phyloP scores from a whole-genome alignment of 2,329 filamentous ascomycete species.

The Fusarium sp. region DNA sequence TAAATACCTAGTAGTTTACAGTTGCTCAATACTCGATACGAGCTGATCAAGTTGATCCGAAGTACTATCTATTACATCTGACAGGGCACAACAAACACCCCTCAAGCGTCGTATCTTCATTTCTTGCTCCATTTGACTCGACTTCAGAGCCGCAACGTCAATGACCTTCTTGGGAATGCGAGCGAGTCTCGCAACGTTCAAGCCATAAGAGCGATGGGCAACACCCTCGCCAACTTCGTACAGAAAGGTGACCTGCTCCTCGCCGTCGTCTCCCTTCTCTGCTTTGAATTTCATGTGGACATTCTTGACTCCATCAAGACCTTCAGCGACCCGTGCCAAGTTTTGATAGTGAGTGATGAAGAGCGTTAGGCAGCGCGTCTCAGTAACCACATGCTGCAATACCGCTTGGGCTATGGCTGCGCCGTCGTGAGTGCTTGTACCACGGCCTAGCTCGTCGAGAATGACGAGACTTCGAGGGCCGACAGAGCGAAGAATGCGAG shows the following conservation, averaged over 20 bases:
- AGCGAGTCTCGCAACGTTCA: conserved; percentile 92
- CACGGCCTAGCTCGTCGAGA: conserved; percentile 92
- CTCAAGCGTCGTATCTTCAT: conserved; percentile 73
- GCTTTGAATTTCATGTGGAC: conserved; percentile 91
- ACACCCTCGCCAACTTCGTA: conserved; percentile 94
- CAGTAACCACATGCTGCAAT: conserved; percentile 82
- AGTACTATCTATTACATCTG: conserved; percentile 56
- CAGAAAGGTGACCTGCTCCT: conserved; percentile 90
- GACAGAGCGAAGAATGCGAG: conserved; percentile 89
- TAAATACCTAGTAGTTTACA: conserved; percentile 55
- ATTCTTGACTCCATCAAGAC: conserved; percentile 80
- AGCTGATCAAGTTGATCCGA: conserved; percentile 65
- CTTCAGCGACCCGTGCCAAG: conserved; percentile 77
- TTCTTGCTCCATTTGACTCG: conserved; percentile 81
- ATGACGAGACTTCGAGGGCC: conserved; percentile 89
- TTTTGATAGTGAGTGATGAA: conserved; percentile 99
- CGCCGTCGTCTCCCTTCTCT: conserved; percentile 59
- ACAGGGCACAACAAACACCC: conserved; percentile 60
- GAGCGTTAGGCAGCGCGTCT: conserved; percentile 82
- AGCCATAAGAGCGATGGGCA: conserved; percentile 91
- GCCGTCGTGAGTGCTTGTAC: conserved; percentile 95
- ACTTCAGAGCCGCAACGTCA: conserved; percentile 84
- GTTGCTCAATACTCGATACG: conserved; percentile 69
- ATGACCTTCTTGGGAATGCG: conserved; percentile 82
- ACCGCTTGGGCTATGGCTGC: conserved; percentile 96